Percentiles rank a stretch among this genome's conserved stretches.
phyloP scores from a whole-genome alignment of 139 green algal species.

The Eudorina sp. region DNA sequence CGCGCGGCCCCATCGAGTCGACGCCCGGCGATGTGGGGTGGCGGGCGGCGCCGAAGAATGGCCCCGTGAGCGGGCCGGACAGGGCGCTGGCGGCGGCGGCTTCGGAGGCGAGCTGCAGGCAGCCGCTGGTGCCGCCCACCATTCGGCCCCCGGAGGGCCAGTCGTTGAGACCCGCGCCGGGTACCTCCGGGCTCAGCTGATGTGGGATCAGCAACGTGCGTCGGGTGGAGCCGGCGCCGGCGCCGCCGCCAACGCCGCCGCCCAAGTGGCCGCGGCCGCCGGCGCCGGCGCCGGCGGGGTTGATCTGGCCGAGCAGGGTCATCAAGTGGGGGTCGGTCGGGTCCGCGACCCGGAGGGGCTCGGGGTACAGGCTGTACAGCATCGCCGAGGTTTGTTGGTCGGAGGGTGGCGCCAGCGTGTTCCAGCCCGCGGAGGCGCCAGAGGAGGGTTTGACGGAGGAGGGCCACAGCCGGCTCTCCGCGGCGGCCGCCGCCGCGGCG shows the following conservation, averaged over 20 bases:
- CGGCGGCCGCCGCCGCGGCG: too few relatives aligned
- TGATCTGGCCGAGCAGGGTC: neutral
- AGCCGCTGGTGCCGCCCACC: neutral
- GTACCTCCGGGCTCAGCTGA: neutral
- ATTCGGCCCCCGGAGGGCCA: neutral
- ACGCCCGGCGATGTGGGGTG: too few relatives aligned
- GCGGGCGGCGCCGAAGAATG: too few relatives aligned
- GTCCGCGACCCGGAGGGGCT: neutral
- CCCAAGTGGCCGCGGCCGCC: neutral
- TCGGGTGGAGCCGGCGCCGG: neutral
- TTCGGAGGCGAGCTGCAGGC: neutral
- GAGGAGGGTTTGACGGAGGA: too few relatives aligned
- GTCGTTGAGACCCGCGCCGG: neutral
- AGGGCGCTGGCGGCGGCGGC: neutral
- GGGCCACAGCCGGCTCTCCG: too few relatives aligned
- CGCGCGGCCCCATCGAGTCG: too few relatives aligned
- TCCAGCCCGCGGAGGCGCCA: neutral
- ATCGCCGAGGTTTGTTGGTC: conserved; percentile 2
- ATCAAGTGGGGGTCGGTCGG: neutral
- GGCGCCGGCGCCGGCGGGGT: neutral
- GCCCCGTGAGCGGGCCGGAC: neutral
- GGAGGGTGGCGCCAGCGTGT: neutral
- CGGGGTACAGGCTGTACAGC: neutral
- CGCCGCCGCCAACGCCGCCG: neutral
- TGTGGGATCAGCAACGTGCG: neutral